Conservation (phyloP, 805 yeast species). For the Kodamaea sagamina region DNA sequence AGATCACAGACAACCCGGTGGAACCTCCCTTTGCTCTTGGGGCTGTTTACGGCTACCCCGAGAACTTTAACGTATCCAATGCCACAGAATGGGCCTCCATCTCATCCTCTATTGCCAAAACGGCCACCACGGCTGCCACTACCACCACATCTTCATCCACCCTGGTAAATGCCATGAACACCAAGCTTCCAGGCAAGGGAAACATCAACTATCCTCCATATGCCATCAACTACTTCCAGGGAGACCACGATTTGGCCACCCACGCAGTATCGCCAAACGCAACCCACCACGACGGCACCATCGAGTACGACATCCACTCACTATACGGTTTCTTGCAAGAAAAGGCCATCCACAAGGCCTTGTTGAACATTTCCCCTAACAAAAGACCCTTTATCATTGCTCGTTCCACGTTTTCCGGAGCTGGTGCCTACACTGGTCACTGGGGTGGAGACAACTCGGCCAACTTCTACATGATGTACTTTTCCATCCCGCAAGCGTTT, state of each 20-base stretch:
- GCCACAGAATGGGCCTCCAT: conserved; percentile 20
- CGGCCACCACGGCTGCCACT: conserved; percentile 15
- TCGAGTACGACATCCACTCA: conserved; percentile 30
- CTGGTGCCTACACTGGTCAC: conserved; percentile 24
- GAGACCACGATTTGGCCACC: conserved; percentile 22
- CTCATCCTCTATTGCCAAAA: conserved; percentile 13
- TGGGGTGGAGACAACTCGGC: conserved; percentile 31
- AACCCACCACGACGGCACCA: conserved; percentile 28
- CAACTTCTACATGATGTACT: conserved; percentile 22
- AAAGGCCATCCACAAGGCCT: conserved; percentile 23
- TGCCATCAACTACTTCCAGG: conserved; percentile 30
- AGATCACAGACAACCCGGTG: conserved; percentile 20
- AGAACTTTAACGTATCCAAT: conserved; percentile 20
- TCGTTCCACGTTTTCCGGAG: conserved; percentile 25
- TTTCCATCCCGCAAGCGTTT: conserved; percentile 29
- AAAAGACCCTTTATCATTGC: conserved; percentile 28
- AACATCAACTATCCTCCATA: conserved; percentile 37
- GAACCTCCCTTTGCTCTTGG: conserved; percentile 20
- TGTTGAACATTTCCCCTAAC: conserved; percentile 18
- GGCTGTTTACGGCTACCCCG: conserved; percentile 18
- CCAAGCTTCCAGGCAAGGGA: conserved; percentile 26
- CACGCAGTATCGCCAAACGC: conserved; percentile 33
- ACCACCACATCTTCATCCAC: conserved; percentile 16
- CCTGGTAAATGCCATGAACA: conserved; percentile 18
- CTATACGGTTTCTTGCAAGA: conserved; percentile 27